These are phyloP conservation scores for Solanum dulcamara DNA, from an alignment of 257 asterid genomes.

Conservation along the genomic window DNA sequence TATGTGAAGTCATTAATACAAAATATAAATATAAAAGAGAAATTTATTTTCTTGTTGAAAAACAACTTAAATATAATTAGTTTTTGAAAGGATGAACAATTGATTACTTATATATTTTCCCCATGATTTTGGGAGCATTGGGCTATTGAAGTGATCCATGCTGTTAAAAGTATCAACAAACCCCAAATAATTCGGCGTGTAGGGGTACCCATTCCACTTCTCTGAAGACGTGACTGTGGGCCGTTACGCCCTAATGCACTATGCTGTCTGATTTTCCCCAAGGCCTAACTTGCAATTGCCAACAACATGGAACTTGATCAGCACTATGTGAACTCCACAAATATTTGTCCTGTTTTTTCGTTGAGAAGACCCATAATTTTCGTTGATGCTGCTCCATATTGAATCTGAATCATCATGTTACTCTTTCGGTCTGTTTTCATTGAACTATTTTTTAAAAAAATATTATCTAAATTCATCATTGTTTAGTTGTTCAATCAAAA, in stretches of 20 bases:
- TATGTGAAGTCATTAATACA: not conserved
- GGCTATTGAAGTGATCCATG: not conserved
- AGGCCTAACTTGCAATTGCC: not conserved
- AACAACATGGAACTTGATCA: too few species aligned
- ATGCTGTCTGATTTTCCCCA: not conserved
- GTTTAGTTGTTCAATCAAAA: too few species aligned
- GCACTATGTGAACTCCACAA: not conserved
- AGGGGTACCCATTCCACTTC: not conserved
- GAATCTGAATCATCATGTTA: too few species aligned
- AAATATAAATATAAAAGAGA: not conserved
- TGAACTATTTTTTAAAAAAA: too few species aligned
- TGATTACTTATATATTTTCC: not conserved
- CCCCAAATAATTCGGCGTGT: not conserved
- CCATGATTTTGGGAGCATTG: not conserved
- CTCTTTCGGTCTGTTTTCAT: too few species aligned
- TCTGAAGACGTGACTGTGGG: not conserved
- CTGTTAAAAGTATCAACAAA: not conserved
- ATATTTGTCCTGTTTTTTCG: too few species aligned
- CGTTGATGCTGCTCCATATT: too few species aligned
- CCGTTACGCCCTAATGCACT: not conserved
- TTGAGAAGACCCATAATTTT: too few species aligned
- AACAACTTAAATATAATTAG: not conserved
- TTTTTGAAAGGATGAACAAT: not conserved
- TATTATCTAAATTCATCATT: too few species aligned
- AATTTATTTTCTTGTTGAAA: not conserved